A percentile compares a stretch with the other conserved stretches of the same genome.
These are phyloP conservation scores for Clonostachys rhizophaga DNA, from an alignment of 2,329 filamentous ascomycete genomes.

Conservation along the genomic window DNA sequence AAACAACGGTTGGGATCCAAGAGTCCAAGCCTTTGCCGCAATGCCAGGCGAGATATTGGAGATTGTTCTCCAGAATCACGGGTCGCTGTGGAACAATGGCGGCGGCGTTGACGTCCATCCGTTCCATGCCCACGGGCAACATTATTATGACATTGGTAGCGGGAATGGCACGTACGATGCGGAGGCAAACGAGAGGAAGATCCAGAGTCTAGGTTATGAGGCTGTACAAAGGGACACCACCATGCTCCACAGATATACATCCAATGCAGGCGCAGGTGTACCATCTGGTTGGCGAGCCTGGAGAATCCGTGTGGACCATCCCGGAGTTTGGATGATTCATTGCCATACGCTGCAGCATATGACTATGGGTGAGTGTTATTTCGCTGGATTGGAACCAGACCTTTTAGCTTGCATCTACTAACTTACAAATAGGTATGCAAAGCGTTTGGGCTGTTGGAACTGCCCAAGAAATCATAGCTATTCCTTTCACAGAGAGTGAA, in stretches of 20 bases:
- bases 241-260: slow-evolving; percentile 49
- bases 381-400: background rate
- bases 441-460: background rate
- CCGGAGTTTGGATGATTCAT: slow-evolving; percentile 44
- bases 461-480: background rate
- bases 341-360: slow-evolving; percentile 45
- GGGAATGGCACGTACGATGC: slow-evolving; percentile 49
- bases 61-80: slow-evolving; percentile 26
- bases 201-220: slow-evolving; percentile 13
- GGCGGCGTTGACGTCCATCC: slow-evolving; percentile 42
- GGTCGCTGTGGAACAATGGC: slow-evolving; percentile 29
- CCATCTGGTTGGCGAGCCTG: slow-evolving; percentile 56
- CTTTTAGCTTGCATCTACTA: background rate
- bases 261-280: slow-evolving; percentile 27
- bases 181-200: slow-evolving; percentile 33
- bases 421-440: background rate
- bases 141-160: slow-evolving; percentile 47
- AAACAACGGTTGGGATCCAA: slow-evolving; percentile 50
- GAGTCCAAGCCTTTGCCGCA: slow-evolving; percentile 43
- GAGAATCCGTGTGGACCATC: slow-evolving; percentile 46
- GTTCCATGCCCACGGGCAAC: slow-evolving; percentile 49
- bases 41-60: slow-evolving; percentile 51
- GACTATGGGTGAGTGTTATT: slow-evolving; percentile 6
- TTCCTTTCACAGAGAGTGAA: background rate
- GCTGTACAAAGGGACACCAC: slow-evolving; percentile 41